Conservation (phyloP, 768 basidiomycete species). For the Mycena metata region DNA sequence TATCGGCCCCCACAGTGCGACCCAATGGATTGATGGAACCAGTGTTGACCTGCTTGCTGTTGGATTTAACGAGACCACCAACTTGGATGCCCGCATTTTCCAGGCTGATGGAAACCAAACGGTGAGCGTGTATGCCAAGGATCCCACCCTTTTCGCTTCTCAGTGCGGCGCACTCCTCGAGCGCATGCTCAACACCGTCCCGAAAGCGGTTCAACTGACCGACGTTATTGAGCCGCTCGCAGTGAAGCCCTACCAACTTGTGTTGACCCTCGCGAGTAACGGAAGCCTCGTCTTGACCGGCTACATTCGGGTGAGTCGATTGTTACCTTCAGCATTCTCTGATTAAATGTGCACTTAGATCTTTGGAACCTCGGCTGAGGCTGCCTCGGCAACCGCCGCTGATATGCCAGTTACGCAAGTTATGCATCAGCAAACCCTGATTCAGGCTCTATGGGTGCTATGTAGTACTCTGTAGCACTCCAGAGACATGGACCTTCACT, state of each 20-base stretch:
- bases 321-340: not conserved
- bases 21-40: slow-evolving; percentile 29
- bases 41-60: slow-evolving; percentile 27
- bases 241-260: slow-evolving; percentile 26
- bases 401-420: slow-evolving; percentile 31
- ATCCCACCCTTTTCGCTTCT: slow-evolving; percentile 21
- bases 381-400: slow-evolving; percentile 11
- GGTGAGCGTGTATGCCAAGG: slow-evolving; percentile 18
- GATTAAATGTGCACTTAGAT: slow-evolving; percentile 11
- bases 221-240: slow-evolving; percentile 28
- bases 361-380: slow-evolving; percentile 26
- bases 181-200: slow-evolving; percentile 36
- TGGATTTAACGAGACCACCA: slow-evolving; percentile 21
- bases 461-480: too few relatives aligned
- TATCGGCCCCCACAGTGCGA: slow-evolving; percentile 4
- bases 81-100: slow-evolving; percentile 29
- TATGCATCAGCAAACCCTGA: not conserved
- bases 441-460: too few relatives aligned
- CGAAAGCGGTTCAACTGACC: slow-evolving; percentile 23
- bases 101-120: slow-evolving; percentile 28
- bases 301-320: slow-evolving; percentile 22
- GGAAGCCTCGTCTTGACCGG: slow-evolving; percentile 23
- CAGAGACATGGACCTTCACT: too few relatives aligned
- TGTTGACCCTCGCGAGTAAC: slow-evolving; percentile 12
- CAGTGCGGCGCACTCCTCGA: slow-evolving; percentile 26